phyloP scores from a whole-genome alignment of 2,329 filamentous ascomycete genomes.

The Arthrobotrys sinensis region DNA sequence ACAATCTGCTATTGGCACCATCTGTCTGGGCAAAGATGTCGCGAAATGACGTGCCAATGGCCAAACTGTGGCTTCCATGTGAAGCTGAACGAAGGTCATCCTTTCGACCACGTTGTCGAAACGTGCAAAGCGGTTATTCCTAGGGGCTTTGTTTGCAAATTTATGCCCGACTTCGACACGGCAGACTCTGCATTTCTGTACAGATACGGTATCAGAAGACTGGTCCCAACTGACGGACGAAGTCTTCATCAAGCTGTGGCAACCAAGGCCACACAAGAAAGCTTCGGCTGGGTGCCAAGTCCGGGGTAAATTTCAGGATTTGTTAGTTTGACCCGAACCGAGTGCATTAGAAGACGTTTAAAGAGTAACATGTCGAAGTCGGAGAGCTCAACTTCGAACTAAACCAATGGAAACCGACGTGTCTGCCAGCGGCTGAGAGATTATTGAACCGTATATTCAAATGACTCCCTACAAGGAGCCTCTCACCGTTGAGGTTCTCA shows the following conservation, averaged over 20 bases:
- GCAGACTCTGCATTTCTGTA: not conserved
- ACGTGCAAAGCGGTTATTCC: constrained; percentile 8
- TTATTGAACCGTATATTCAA: not conserved
- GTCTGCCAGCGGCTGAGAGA: not conserved
- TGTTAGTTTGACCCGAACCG: not conserved
- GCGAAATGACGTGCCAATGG: constrained; percentile 44
- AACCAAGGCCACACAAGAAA: constrained; percentile 15
- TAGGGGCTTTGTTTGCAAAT: not conserved
- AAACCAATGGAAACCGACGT: not conserved
- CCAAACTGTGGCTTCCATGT: not conserved
- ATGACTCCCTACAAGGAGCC: not conserved
- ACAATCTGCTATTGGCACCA: constrained; percentile 33
- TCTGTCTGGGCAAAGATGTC: constrained; percentile 31
- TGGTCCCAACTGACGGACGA: too few species aligned
- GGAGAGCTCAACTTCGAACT: not conserved
- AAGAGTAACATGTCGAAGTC: not conserved
- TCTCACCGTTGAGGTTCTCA: not conserved
- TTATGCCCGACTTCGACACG: not conserved
- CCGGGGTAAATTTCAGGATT: constrained; percentile 36
- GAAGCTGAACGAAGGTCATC: not conserved
- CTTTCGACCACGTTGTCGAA: constrained; percentile 28
- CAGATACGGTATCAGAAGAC: not conserved
- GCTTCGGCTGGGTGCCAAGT: constrained; percentile 42
- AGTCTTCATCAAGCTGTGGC: not conserved
- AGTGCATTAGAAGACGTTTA: not conserved